phyloP scores from a whole-genome alignment of 2,329 filamentous ascomycete species.

The Fulvia fulva region DNA sequence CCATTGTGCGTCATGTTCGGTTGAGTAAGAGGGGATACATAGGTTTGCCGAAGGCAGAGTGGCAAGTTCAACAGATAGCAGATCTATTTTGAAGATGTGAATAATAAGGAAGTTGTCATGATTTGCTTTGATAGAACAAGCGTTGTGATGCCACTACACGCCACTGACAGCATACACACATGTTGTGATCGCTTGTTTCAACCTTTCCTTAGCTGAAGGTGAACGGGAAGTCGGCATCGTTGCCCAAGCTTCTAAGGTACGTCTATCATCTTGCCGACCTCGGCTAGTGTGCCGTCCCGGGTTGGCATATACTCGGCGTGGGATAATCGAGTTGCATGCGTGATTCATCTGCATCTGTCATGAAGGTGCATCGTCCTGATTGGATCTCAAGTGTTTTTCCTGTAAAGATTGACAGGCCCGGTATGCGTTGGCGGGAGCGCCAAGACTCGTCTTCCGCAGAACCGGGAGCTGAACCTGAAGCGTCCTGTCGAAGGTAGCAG shows the following conservation, averaged over 20 bases:
- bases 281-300: conserved; percentile 2
- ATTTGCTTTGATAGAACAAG: neutral
- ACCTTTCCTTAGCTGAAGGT: neutral
- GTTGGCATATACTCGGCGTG: neutral
- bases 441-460: neutral
- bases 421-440: neutral
- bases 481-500: neutral
- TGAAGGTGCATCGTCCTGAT: neutral
- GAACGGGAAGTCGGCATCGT: conserved; percentile 3
- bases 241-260: neutral
- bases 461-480: neutral
- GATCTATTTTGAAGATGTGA: neutral
- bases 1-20: conserved; percentile 7
- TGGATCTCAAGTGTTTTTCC: too few species aligned
- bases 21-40: conserved; percentile 1
- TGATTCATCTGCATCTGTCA: neutral
- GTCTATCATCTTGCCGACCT: neutral
- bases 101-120: neutral
- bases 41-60: neutral
- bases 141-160: neutral
- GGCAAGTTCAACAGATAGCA: neutral
- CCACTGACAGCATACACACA: neutral
- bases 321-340: neutral
- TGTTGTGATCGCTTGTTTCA: neutral
- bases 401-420: neutral